Evolutionary conservation across 148 eudicot species (phyloP).

Genomic region (Rhododendron griersonianum): DNA sequence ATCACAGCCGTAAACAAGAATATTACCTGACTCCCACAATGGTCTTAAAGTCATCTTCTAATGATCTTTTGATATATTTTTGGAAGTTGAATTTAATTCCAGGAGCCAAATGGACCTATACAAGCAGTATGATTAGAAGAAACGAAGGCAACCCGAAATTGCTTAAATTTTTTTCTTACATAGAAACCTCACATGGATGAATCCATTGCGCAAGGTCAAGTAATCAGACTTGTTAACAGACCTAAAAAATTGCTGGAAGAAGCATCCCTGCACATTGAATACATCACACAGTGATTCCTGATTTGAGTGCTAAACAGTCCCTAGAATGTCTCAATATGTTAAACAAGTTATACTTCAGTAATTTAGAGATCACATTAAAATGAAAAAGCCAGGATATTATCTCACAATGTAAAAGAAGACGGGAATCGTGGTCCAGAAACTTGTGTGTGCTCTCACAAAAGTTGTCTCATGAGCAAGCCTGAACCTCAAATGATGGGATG

Average conservation of each 20-base stretch:
- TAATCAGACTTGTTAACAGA: conserved; percentile 87
- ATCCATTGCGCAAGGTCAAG: conserved; percentile 81
- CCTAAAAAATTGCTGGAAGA: conserved; percentile 70
- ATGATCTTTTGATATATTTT: conserved; percentile 82
- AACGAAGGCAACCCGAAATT: background rate
- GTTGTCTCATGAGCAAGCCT: conserved; percentile 89
- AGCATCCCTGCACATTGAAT: conserved; percentile 55
- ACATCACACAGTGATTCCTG: background rate
- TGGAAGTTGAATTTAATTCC: conserved; percentile 83
- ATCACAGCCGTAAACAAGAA: background rate
- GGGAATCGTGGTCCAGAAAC: conserved; percentile 69
- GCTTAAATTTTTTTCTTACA: background rate
- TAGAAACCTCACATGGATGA: conserved; percentile 61
- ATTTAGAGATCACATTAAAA: background rate
- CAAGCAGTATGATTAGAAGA: background rate
- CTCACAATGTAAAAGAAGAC: conserved; percentile 67
- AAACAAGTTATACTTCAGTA: background rate
- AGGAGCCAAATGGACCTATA: conserved; percentile 77
- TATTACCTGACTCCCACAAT: conserved; percentile 80
- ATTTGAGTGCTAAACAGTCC: background rate
- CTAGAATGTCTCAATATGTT: background rate
- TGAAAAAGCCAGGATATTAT: background rate
- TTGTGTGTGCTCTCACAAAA: conserved; percentile 71
- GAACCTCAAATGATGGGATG: conserved; percentile 55
- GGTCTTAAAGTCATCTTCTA: conserved; percentile 87